Evolutionary conservation across 2,329 filamentous ascomycete species (phyloP).

Genomic region (Alternaria sp.): DNA sequence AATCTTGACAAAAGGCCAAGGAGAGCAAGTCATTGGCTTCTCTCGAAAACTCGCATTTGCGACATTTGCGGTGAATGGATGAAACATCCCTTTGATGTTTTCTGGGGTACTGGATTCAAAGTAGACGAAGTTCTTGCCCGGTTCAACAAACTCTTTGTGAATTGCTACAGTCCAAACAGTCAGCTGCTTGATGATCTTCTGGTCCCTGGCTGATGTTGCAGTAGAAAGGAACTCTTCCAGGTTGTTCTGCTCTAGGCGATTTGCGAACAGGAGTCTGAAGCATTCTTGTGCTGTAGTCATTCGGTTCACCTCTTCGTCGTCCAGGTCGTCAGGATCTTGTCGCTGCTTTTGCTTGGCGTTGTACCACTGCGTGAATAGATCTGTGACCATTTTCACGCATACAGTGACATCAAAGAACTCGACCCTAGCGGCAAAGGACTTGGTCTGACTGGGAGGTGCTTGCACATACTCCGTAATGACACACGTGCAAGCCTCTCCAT

Average conservation of each 20-base stretch:
- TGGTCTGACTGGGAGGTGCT: background rate
- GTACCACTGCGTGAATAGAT: conserved; percentile 8
- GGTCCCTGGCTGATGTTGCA: conserved; percentile 6
- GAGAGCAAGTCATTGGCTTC: conserved; percentile 18
- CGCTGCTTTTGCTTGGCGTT: background rate
- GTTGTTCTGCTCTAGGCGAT: background rate
- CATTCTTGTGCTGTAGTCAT: conserved; percentile 4
- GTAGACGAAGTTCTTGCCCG: background rate
- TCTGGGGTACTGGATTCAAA: conserved; percentile 11
- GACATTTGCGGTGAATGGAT: conserved; percentile 20
- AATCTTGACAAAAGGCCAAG: conserved; percentile 30
- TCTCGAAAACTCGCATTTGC: conserved; percentile 12
- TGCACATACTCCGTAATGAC: conserved; percentile 19
- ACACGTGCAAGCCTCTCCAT: conserved; percentile 10
- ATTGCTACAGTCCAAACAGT: conserved; percentile 17
- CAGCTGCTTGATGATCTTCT: conserved; percentile 5
- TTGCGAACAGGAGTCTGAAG: conserved; percentile 4
- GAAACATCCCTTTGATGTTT: conserved; percentile 13
- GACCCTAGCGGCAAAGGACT: conserved; percentile 12
- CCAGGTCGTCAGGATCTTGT: conserved; percentile 3
- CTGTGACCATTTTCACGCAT: conserved; percentile 6
- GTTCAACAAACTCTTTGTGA: conserved; percentile 1
- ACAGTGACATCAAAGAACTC: conserved; percentile 14
- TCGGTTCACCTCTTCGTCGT: conserved; percentile 6
- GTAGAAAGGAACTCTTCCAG: conserved; percentile 14